These are phyloP conservation scores for Vitis hybrid DNA, from an alignment of 177 flowering plant species.

Conservation along the genomic window DNA sequence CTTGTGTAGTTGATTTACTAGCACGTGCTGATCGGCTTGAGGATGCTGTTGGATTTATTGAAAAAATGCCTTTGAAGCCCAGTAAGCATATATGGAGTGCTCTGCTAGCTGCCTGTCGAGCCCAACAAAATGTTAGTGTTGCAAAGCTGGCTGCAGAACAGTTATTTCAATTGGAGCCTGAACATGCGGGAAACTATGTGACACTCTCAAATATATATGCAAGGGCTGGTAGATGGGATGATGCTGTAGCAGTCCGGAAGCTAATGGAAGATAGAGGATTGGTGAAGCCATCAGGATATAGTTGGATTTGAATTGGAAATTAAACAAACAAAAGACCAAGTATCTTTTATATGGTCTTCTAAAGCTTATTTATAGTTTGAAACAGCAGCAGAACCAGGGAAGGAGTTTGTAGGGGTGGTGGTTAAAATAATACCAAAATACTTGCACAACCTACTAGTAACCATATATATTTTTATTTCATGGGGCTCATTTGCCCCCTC, in stretches of 20 bases:
- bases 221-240: conserved; percentile 50
- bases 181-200: conserved; percentile 50
- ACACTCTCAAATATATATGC: conserved; percentile 51
- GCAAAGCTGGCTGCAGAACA: conserved; percentile 47
- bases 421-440: too few species aligned
- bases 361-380: too few species aligned
- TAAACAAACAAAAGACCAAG: not conserved
- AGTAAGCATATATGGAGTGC: conserved; percentile 55
- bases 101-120: conserved; percentile 45
- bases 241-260: conserved; percentile 41
- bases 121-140: conserved; percentile 31
- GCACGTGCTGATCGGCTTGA: conserved; percentile 46
- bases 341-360: too few species aligned
- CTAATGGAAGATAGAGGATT: conserved; percentile 49
- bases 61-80: conserved; percentile 38
- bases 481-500: too few species aligned
- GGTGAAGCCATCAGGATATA: conserved; percentile 42
- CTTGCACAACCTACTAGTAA: too few species aligned
- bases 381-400: too few species aligned
- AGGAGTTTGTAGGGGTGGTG: too few species aligned
- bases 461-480: too few species aligned
- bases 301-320: conserved; percentile 35
- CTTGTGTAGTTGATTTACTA: conserved; percentile 60
- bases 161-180: conserved; percentile 43
- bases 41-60: conserved; percentile 44